Conservation (phyloP, 1,284 basidiomycete genomes). For the Cryptococcus neoformans region DNA sequence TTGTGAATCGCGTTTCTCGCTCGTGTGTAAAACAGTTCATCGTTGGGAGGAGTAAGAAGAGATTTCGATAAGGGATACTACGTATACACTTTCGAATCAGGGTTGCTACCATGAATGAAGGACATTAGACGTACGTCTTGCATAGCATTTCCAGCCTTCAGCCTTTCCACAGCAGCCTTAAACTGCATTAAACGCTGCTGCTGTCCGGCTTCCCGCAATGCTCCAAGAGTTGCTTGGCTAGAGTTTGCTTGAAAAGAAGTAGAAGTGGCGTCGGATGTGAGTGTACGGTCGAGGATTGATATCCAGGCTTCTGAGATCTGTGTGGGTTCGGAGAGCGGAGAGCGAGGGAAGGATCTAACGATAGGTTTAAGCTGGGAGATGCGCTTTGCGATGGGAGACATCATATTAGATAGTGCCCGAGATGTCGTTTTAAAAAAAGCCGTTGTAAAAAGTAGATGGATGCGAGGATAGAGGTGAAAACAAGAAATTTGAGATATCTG, state of each 20-base stretch:
- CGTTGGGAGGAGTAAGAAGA: conserved; percentile 12
- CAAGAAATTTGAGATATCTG: not conserved
- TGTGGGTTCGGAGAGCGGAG: conserved; percentile 10
- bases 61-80: conserved; percentile 10
- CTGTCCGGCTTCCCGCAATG: conserved; percentile 4
- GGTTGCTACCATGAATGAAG: not conserved
- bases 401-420: not conserved
- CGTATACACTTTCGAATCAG: not conserved
- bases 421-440: too few relatives aligned
- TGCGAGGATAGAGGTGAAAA: not conserved
- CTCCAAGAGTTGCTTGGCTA: not conserved
- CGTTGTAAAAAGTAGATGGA: too few relatives aligned
- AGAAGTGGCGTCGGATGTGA: not conserved
- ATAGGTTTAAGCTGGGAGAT: conserved; percentile 7
- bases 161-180: conserved; percentile 7
- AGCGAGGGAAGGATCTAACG: conserved; percentile 8
- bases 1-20: conserved; percentile 13
- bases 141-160: conserved; percentile 10
- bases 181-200: conserved; percentile 11
- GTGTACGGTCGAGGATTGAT: conserved; percentile 7
- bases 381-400: conserved; percentile 4
- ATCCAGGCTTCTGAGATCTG: conserved; percentile 14
- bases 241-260: not conserved
- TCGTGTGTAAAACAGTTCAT: conserved; percentile 13
- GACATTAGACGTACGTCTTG: conserved; percentile 5